phyloP scores from a whole-genome alignment of 2,329 filamentous ascomycete species.

The Coniella lustricola region DNA sequence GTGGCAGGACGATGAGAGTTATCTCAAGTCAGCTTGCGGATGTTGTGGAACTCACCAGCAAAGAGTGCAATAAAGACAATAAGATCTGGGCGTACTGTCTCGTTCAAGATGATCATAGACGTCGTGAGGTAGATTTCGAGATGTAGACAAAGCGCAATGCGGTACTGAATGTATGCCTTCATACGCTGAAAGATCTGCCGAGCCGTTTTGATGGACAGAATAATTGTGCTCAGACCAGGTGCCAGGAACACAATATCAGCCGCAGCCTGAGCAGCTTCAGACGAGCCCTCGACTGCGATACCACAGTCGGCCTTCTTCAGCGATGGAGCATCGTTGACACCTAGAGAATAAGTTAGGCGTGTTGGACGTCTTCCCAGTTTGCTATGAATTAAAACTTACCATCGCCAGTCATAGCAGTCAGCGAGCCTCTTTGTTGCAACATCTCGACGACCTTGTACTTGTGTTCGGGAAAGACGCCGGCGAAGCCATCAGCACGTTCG shows the following conservation, averaged over 20 bases:
- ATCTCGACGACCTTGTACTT: conserved; percentile 72
- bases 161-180: conserved; percentile 73
- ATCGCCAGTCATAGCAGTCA: conserved; percentile 71
- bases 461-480: conserved; percentile 68
- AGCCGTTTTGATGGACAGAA: conserved; percentile 66
- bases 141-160: conserved; percentile 67
- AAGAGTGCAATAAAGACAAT: conserved; percentile 76
- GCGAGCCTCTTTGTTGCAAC: conserved; percentile 61
- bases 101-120: conserved; percentile 74
- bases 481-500: conserved; percentile 66
- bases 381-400: conserved; percentile 21
- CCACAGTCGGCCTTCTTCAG: conserved; percentile 69
- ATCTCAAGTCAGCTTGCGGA: too few relatives aligned
- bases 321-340: conserved; percentile 67
- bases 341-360: neutral
- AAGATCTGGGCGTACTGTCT: conserved; percentile 64
- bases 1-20: too few relatives aligned
- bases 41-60: conserved; percentile 35
- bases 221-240: conserved; percentile 63
- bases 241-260: conserved; percentile 71
- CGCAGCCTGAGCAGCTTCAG: conserved; percentile 65
- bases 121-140: conserved; percentile 70
- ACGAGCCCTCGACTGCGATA: conserved; percentile 66
- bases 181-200: conserved; percentile 73
- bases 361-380: neutral